Percentiles rank a stretch among this genome's conserved stretches.
phyloP scores from a whole-genome alignment of 352 stramenopile genomes.

The Pythium folliculosum region DNA sequence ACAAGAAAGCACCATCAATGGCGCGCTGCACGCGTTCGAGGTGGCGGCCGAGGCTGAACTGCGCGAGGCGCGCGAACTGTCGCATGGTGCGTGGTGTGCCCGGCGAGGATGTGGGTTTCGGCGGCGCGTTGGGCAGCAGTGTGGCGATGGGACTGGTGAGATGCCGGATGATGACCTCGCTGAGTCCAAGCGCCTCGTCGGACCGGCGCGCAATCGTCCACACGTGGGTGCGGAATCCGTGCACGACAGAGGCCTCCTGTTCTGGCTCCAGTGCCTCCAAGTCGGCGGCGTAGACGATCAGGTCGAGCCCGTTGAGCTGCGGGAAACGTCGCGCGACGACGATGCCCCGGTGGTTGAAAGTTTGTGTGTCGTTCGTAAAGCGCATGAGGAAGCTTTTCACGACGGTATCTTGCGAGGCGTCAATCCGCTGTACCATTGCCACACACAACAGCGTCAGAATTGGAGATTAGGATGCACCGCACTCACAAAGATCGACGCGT shows the following conservation, averaged over 20 bases:
- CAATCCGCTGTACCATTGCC: not conserved
- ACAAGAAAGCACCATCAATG: constrained; percentile 2
- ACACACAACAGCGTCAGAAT: not conserved
- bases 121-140: not conserved
- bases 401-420: constrained; percentile 5
- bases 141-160: not conserved
- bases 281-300: constrained; percentile 15
- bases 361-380: not conserved
- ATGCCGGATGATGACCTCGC: constrained; percentile 4
- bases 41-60: constrained; percentile 12
- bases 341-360: constrained; percentile 7
- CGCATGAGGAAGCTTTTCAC: constrained; percentile 16
- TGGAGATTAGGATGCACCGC: not conserved
- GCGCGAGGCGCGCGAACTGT: not conserved
- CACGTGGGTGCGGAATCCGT: constrained; percentile 5
- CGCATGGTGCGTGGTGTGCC: not conserved
- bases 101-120: not conserved
- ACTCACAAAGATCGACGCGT: not conserved
- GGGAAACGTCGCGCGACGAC: not conserved
- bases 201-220: constrained; percentile 7
- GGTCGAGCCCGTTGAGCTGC: not conserved
- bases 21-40: constrained; percentile 10
- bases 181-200: not conserved
- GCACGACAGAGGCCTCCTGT: too few relatives aligned
- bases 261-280: not conserved